phyloP scores from a whole-genome alignment of 148 eudicot species.

The Nepenthes mirabilis region DNA sequence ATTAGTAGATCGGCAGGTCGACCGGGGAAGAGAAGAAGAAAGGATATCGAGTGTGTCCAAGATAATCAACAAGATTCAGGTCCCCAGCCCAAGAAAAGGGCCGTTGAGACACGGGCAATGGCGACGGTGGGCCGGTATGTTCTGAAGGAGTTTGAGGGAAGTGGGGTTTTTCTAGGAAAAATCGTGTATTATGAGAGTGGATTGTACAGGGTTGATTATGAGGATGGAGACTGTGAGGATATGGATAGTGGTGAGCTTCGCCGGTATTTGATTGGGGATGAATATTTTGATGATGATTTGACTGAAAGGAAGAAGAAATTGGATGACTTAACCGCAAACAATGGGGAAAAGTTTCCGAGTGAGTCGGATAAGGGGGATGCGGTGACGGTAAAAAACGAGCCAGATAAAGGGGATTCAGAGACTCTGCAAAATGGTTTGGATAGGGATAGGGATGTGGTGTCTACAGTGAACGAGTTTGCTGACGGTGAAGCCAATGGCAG shows the following conservation, averaged over 20 bases:
- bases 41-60: no score
- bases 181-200: slow-evolving; percentile 50
- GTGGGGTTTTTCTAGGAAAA: slow-evolving; percentile 64
- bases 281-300: slow-evolving; percentile 34
- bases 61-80: no score
- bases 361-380: slow-evolving; percentile 7
- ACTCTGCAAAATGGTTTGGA: not conserved
- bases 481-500: slow-evolving; percentile 22
- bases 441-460: slow-evolving; percentile 12
- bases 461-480: slow-evolving; percentile 6
- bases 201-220: slow-evolving; percentile 76
- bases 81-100: no score
- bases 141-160: slow-evolving; percentile 62
- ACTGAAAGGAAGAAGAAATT: slow-evolving; percentile 41
- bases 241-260: slow-evolving; percentile 55
- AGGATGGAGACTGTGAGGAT: slow-evolving; percentile 96
- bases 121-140: slow-evolving; percentile 54
- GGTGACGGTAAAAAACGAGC: slow-evolving; percentile 8
- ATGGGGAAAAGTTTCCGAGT: slow-evolving; percentile 4
- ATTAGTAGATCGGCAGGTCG: no score
- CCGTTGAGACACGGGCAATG: no score
- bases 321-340: slow-evolving; percentile 21
- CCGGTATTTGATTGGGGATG: slow-evolving; percentile 35
- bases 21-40: no score
- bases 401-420: not conserved